phyloP scores from a whole-genome alignment of 495 filamentous ascomycete species.

The Penicillium chermesinum region DNA sequence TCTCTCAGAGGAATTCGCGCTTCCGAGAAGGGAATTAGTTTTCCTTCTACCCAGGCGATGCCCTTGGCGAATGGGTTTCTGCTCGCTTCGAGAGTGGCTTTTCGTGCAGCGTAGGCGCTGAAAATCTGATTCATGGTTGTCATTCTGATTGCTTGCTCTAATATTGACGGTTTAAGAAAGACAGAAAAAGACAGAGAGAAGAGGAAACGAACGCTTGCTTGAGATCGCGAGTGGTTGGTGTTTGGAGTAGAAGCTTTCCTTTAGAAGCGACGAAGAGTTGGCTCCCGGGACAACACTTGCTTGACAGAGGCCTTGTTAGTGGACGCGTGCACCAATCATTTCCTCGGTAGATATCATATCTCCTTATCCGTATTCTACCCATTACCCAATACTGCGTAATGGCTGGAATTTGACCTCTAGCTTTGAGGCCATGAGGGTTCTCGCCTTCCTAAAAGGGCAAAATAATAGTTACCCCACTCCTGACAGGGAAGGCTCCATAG shows the following conservation, averaged over 20 bases:
- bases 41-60: conserved; percentile 33
- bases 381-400: neutral
- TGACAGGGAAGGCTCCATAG: no score
- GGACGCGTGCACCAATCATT: neutral
- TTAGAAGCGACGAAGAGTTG: neutral
- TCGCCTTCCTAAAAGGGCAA: neutral
- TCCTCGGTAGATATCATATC: neutral
- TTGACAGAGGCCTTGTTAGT: neutral
- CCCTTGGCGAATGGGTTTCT: conserved; percentile 30
- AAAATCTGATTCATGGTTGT: conserved; percentile 30
- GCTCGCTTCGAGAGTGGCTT: conserved; percentile 19
- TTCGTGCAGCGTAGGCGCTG: conserved; percentile 22
- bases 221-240: no score
- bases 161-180: no score
- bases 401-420: neutral
- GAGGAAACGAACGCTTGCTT: no score
- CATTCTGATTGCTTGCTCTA: no score
- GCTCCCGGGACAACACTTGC: neutral
- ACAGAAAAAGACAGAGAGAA: no score
- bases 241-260: neutral
- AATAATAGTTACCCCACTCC: neutral
- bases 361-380: neutral
- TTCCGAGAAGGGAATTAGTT: conserved; percentile 24
- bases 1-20: conserved; percentile 37
- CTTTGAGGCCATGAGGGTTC: neutral